Percentiles rank a stretch among this genome's conserved stretches.
Conservation (phyloP, 2,329 filamentous ascomycete species). For the Tolypocladium sp. region DNA sequence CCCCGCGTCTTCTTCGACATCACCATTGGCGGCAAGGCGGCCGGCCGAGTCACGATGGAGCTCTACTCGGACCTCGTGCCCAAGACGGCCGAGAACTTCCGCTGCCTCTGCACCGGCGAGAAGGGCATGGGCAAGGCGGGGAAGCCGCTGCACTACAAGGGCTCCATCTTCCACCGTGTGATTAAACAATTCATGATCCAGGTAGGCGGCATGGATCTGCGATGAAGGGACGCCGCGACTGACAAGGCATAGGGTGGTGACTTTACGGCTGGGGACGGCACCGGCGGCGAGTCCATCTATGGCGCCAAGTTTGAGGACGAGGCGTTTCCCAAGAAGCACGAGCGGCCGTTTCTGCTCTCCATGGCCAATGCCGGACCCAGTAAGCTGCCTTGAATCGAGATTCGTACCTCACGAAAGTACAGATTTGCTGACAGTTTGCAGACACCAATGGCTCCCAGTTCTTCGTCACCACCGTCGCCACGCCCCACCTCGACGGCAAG, state of each 20-base stretch:
- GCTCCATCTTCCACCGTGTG: conserved; percentile 85
- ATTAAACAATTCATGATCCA: conserved; percentile 98
- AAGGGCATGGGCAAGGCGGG: conserved; percentile 76
- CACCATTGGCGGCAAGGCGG: conserved; percentile 61
- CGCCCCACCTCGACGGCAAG: conserved; percentile 89
- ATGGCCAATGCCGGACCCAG: conserved; percentile 97
- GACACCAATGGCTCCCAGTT: conserved; percentile 96
- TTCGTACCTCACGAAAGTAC: not conserved
- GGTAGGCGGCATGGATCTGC: conserved; percentile 7
- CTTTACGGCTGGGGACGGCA: conserved; percentile 91
- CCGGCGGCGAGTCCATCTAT: conserved; percentile 94
- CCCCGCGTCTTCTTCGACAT: conserved; percentile 92
- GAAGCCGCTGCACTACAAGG: conserved; percentile 88
- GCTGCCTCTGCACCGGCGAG: conserved; percentile 86
- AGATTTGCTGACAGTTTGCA: conserved; percentile 17
- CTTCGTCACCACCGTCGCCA: conserved; percentile 94
- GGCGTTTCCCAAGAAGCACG: conserved; percentile 88
- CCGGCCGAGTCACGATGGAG: conserved; percentile 79
- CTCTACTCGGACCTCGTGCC: conserved; percentile 71
- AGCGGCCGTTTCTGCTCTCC: conserved; percentile 84
- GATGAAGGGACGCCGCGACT: not conserved
- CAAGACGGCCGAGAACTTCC: conserved; percentile 96
- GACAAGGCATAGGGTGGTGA: conserved; percentile 68
- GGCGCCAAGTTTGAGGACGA: conserved; percentile 96
- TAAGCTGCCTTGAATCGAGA: conserved; percentile 28